Conservation (phyloP, 805 yeast genomes). For the Maudiozyma barnettii region DNA sequence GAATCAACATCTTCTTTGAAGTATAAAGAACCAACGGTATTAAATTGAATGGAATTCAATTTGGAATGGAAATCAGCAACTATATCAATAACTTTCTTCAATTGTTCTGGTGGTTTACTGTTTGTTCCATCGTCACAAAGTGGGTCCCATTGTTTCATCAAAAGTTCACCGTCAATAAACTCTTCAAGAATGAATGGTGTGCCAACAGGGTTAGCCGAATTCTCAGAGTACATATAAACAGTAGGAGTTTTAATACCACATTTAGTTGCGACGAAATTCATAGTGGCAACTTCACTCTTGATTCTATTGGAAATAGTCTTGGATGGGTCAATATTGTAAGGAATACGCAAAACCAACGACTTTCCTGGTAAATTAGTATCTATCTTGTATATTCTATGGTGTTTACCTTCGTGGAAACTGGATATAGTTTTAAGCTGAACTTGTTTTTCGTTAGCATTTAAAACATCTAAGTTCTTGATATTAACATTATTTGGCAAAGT, state of each 20-base stretch:
- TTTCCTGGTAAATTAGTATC: conserved; percentile 48
- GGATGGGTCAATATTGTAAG: conserved; percentile 67
- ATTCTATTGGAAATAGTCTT: conserved; percentile 55
- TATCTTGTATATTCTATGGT: conserved; percentile 75
- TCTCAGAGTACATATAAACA: conserved; percentile 56
- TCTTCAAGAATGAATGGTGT: conserved; percentile 79
- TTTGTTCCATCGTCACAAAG: conserved; percentile 46
- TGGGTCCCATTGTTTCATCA: conserved; percentile 91
- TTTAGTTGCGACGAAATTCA: conserved; percentile 67
- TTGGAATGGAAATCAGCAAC: conserved; percentile 56
- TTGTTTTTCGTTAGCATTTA: conserved; percentile 33
- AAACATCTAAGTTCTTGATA: conserved; percentile 35
- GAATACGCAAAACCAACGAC: conserved; percentile 69
- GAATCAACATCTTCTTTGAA: conserved; percentile 30
- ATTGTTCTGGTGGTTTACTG: conserved; percentile 38
- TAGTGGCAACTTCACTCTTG: conserved; percentile 86
- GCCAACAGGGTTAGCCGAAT: conserved; percentile 50
- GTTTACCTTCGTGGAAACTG: conserved; percentile 89
- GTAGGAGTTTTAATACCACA: conserved; percentile 63
- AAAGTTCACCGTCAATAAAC: conserved; percentile 62
- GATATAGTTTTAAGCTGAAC: conserved; percentile 59
- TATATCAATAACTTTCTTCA: conserved; percentile 59
- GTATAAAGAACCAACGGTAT: conserved; percentile 85
- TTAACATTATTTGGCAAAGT: conserved; percentile 42
- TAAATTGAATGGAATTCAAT: conserved; percentile 37